Evolutionary conservation across 2,329 filamentous ascomycete species (phyloP), one percentile per base, ranked within the genome.

Genomic region (Penicillium sp.): DNA sequence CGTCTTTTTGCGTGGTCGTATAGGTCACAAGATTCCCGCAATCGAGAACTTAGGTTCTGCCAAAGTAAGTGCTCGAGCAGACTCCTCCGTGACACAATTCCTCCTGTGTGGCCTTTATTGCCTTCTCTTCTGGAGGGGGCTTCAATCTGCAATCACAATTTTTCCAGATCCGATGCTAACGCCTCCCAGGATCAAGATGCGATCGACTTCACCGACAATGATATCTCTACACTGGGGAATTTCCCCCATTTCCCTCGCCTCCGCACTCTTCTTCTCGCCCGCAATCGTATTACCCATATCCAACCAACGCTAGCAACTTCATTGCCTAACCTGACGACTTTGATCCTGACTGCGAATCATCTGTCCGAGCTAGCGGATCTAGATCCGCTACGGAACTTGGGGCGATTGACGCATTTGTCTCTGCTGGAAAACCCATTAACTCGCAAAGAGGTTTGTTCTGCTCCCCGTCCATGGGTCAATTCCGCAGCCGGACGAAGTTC

Each of bases 131-230:
- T 41, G 12, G 14, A 5, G 12, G 4, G 5, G 11, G 19, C 9
- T 18, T 5, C 25, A 27, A 7, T 13, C 28, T 12, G 1, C 25
- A 8, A 3, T 30, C 5, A 14, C 27, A 1, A 10, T 3, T 13
- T 10, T 16, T 35, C 3, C 10, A 12, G 28, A 13, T 7, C 31
- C 11, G 3, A 14, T 48, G 28, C 43, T 60, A 41, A 61, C 37
- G 8, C 13, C n/a, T 38, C n/a, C 12, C 30, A 95, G 89, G 89
- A 91, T 63, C 90, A 95, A 80, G 93, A 97, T 77, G 85, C 89
- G 59, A 95, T 99, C 78, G 93, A 99, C 76, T 86, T 99, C 65
- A 97, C 93, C 72, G 93, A 99, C 78, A 99, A 99, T 72, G 91
- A 96, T 73, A 92, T 99, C 65, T 83, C 88, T 62, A 78, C 86